Evolutionary conservation across 441 rosid genomes (phyloP).

Genomic region (Aleurites moluccanus): DNA sequence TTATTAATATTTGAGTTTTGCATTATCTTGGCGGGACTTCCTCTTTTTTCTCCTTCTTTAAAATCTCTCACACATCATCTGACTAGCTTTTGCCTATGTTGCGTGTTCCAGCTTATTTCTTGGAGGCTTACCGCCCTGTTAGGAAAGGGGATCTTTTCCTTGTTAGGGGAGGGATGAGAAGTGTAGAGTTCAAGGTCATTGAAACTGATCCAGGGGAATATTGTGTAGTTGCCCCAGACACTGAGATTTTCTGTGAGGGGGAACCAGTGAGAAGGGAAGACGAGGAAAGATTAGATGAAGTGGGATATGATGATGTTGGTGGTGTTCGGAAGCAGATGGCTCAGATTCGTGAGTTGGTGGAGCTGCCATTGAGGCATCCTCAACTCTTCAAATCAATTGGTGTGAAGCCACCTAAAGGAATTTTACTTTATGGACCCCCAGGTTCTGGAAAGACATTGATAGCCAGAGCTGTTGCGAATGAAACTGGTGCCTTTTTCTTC

Average conservation of each 20-base stretch:
- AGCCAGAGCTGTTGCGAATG: slow-evolving; percentile 72
- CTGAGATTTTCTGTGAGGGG: slow-evolving; percentile 77
- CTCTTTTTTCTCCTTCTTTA: background rate
- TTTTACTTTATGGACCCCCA: slow-evolving; percentile 68
- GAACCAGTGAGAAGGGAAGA: slow-evolving; percentile 74
- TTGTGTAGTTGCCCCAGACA: slow-evolving; percentile 73
- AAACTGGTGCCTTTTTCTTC: slow-evolving; percentile 73
- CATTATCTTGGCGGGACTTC: background rate
- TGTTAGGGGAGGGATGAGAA: slow-evolving; percentile 75
- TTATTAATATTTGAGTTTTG: background rate
- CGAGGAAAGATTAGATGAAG: slow-evolving; percentile 64
- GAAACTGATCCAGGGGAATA: slow-evolving; percentile 65
- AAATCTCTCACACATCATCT: background rate
- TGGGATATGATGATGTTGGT: slow-evolving; percentile 85
- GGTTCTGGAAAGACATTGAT: slow-evolving; percentile 69
- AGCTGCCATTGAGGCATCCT: slow-evolving; percentile 74
- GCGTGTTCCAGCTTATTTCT: slow-evolving; percentile 52
- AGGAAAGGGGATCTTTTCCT: slow-evolving; percentile 65
- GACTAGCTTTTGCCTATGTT: background rate
- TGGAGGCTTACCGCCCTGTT: slow-evolving; percentile 72
- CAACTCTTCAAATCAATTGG: slow-evolving; percentile 76
- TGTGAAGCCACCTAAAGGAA: slow-evolving; percentile 79
- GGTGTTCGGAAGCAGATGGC: slow-evolving; percentile 84
- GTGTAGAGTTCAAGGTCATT: slow-evolving; percentile 68
- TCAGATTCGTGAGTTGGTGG: slow-evolving; percentile 80